Conservation (phyloP, 2,329 filamentous ascomycete species). For the Colletotrichum incanum region DNA sequence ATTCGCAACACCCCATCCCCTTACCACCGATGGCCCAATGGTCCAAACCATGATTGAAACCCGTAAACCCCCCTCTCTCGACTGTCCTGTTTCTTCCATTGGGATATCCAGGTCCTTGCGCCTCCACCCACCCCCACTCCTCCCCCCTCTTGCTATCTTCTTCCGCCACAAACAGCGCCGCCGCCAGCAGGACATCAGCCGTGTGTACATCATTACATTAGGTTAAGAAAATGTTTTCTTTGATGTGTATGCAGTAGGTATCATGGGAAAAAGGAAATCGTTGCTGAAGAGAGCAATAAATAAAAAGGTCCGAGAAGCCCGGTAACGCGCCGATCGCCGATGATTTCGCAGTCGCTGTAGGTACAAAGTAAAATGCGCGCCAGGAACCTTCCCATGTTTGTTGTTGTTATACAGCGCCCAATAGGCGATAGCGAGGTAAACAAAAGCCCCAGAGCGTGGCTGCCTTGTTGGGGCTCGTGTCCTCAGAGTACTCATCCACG, state of each 20-base stretch:
- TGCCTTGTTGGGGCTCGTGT: not conserved
- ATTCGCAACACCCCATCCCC: not conserved
- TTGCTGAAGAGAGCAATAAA: slow-evolving; percentile 13
- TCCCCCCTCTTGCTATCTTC: not conserved
- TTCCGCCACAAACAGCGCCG: slow-evolving; percentile 38
- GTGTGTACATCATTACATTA: slow-evolving; percentile 44
- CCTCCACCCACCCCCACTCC: not conserved
- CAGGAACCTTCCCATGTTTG: slow-evolving; percentile 8
- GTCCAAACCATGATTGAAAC: not conserved
- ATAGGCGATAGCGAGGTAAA: not conserved
- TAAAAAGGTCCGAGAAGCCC: slow-evolving; percentile 7
- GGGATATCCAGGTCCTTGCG: slow-evolving; percentile 19
- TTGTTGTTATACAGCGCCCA: slow-evolving; percentile 32
- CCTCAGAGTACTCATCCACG: not conserved
- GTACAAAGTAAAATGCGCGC: slow-evolving; percentile 19
- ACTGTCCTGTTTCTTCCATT: slow-evolving; percentile 6
- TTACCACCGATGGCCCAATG: not conserved
- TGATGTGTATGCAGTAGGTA: slow-evolving; percentile 39
- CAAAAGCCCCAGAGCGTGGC: slow-evolving; percentile 1
- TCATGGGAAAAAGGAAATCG: slow-evolving; percentile 30
- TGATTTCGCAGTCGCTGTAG: slow-evolving; percentile 24
- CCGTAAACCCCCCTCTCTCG: not conserved
- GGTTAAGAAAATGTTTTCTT: slow-evolving; percentile 34
- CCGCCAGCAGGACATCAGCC: slow-evolving; percentile 39
- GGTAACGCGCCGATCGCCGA: slow-evolving; percentile 25